Evolutionary conservation across 352 stramenopile species (phyloP).

Genomic region (Phytophthora europaea): DNA sequence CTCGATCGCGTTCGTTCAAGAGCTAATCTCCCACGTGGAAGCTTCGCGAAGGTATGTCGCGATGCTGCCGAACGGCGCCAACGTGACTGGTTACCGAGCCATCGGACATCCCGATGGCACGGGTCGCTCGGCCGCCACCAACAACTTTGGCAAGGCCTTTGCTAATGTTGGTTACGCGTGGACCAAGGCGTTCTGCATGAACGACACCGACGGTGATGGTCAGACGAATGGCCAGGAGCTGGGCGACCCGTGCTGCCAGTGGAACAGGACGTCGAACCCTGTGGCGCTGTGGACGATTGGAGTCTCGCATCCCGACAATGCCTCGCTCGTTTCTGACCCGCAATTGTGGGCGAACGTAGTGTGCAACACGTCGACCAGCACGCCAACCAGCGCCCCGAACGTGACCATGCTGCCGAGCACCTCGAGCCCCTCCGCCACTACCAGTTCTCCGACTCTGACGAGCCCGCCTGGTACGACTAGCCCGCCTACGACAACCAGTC

Average conservation of each 20-base stretch:
- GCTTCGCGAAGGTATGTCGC: constrained; percentile 5
- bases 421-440: background rate
- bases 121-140: constrained; percentile 19
- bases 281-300: constrained; percentile 27
- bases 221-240: constrained; percentile 85
- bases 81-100: constrained; percentile 36
- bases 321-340: constrained; percentile 25
- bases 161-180: constrained; percentile 11
- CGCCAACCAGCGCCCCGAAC: constrained; percentile 3
- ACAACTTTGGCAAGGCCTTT: constrained; percentile 37
- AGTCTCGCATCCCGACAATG: constrained; percentile 31
- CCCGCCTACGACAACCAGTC: background rate
- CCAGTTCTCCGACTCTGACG: background rate
- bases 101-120: constrained; percentile 43
- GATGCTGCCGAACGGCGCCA: constrained; percentile 49
- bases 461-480: background rate
- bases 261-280: constrained; percentile 6
- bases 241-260: constrained; percentile 74
- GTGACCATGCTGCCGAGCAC: constrained; percentile 5
- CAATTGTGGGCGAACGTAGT: constrained; percentile 28
- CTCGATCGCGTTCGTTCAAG: constrained; percentile 14
- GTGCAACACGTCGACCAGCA: constrained; percentile 7
- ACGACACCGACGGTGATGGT: constrained; percentile 66
- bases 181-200: constrained; percentile 30
- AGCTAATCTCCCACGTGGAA: constrained; percentile 4